Percentiles rank a stretch among this genome's conserved stretches.
Evolutionary conservation across 2,329 filamentous ascomycete species (phyloP).

Genomic region (Aspergillus nomiae): DNA sequence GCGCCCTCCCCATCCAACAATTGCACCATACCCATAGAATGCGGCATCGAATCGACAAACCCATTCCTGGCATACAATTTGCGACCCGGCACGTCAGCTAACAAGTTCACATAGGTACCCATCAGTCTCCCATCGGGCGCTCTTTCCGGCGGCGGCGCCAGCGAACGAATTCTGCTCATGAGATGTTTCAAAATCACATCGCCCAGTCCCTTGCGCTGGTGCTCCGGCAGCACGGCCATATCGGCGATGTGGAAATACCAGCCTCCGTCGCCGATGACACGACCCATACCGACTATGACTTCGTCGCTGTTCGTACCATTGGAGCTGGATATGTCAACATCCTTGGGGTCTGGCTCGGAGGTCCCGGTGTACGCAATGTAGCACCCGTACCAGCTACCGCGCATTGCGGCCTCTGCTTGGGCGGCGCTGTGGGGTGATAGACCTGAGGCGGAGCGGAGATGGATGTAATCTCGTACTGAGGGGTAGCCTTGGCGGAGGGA

Average conservation of each 20-base stretch:
- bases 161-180: conserved; percentile 43
- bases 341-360: neutral
- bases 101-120: conserved; percentile 46
- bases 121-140: neutral
- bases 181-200: conserved; percentile 49
- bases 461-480: conserved; percentile 37
- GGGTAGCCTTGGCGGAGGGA: conserved; percentile 39
- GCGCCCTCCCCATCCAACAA: neutral
- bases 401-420: conserved; percentile 39
- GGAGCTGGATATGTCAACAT: fast-evolving
- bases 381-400: conserved; percentile 49
- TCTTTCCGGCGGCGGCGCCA: conserved; percentile 34
- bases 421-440: conserved; percentile 40
- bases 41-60: conserved; percentile 45
- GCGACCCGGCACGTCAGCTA: conserved; percentile 50
- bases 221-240: conserved; percentile 53
- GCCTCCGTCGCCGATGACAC: conserved; percentile 54
- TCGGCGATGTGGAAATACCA: conserved; percentile 56
- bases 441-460: conserved; percentile 41
- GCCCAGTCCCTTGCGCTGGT: conserved; percentile 53
- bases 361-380: conserved; percentile 35
- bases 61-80: conserved; percentile 51
- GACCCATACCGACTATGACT: conserved; percentile 50
- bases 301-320: neutral
- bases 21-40: conserved; percentile 44